Conservation (phyloP, 345 rosid genomes). For the Gossypium australe region DNA sequence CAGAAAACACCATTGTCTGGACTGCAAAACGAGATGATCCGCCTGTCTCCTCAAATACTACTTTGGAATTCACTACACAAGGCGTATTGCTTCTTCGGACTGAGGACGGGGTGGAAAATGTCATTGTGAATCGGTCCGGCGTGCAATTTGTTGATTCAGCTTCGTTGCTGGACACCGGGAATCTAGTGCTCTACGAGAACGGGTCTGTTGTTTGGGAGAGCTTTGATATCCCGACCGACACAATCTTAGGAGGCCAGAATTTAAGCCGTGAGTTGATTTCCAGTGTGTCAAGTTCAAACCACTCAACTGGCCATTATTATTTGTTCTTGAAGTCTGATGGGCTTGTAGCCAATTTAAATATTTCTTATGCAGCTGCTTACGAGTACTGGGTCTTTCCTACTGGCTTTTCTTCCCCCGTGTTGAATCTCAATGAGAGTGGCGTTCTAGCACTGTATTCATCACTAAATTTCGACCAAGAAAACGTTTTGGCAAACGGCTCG, state of each 20-base stretch:
- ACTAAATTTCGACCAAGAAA: background rate
- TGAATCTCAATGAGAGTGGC: conserved; percentile 16
- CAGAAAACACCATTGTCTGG: background rate
- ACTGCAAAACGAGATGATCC: conserved; percentile 5
- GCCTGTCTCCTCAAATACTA: background rate
- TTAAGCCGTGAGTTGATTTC: conserved; percentile 16
- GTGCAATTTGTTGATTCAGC: background rate
- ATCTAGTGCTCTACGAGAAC: conserved; percentile 28
- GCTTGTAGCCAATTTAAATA: conserved; percentile 12
- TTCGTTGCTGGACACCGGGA: conserved; percentile 23
- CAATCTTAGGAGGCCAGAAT: conserved; percentile 34
- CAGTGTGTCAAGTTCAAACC: conserved; percentile 2
- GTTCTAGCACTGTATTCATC: background rate
- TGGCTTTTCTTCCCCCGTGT: background rate
- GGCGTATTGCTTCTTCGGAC: background rate
- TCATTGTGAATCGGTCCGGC: too few relatives aligned
- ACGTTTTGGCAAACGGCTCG: background rate
- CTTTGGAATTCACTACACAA: background rate
- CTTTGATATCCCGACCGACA: conserved; percentile 32
- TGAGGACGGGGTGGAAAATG: background rate
- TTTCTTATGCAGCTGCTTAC: background rate
- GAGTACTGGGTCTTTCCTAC: background rate
- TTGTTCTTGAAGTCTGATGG: conserved; percentile 10
- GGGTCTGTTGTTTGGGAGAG: too few relatives aligned
- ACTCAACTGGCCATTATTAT: conserved; percentile 18